Evolutionary conservation across 441 rosid genomes (phyloP), one percentile per base, ranked within the genome.

Genomic region (Erysimum cheiri): DNA sequence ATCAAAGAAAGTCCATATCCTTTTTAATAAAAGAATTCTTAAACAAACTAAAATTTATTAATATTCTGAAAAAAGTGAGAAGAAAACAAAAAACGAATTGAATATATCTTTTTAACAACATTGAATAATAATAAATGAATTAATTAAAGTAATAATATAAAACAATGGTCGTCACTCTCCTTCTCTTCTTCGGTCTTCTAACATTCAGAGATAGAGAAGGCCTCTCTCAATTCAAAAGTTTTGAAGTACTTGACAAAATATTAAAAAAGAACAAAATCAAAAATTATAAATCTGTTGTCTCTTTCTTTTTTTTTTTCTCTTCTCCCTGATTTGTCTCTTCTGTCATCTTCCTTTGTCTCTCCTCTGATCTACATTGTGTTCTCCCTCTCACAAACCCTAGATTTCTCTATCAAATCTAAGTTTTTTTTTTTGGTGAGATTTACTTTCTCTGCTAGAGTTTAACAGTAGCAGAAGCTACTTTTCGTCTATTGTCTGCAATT

Each of bases 391-490:
- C 73, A 64, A 83, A 74, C 85, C 87, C 90, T 83, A 79, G 90
- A 85, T 86, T 83, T 65, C 37, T 5, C 70, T 78, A 81, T 85
- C 87, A 77, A 82, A 81, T 88, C 89, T 85, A 82, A 85, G 85
- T 83, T 80, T 78, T 78, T 24, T 22, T 31, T 6, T 7, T 47
- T 19, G 24, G 8, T 26, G 7, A 39, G 71, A 61, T 49, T 56
- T 57, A 39, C 1, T 69, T 64, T 31, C 54, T 64, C 63, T 49
- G n/a, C 32, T 50, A 14, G 17, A 35, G 60, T 70, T 48, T 32
- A 49, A 31, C 49, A 64, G 22, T 58, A 46, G 22, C 12, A 22
- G 44, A 66, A 63, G 55, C 60, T 63, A 32, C 26, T 56, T 50
- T 48, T 48, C 40, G 15, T 1, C 32, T 65, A 4, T 44, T 69